phyloP scores from a whole-genome alignment of 108 stramenopile species.

The Cyclotella choctawhatcheeana region DNA sequence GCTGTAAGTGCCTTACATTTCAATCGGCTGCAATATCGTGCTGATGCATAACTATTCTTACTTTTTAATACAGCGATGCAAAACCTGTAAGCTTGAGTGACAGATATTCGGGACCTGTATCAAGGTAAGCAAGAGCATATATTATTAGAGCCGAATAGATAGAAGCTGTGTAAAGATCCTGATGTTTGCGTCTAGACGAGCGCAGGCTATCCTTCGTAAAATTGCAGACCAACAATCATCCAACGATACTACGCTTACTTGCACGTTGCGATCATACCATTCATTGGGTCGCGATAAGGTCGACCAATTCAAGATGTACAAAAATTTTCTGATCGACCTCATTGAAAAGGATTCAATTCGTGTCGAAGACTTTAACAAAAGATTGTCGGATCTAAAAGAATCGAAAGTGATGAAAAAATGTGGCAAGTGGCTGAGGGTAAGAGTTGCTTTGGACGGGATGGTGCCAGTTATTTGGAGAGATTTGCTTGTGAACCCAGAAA shows the following conservation, averaged over 20 bases:
- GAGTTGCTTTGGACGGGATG: conserved; percentile 4
- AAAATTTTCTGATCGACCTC: neutral
- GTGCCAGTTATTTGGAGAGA: conserved; percentile 3
- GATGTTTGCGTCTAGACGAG: neutral
- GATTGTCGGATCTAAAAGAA: neutral
- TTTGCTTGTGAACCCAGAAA: conserved; percentile 4
- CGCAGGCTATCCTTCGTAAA: conserved; percentile 5
- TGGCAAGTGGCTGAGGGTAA: conserved; percentile 15
- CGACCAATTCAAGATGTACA: neutral
- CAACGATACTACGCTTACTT: neutral
- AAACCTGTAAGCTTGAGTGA: too few relatives aligned
- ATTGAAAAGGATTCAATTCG: neutral
- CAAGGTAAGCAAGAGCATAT: neutral
- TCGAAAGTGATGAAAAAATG: conserved; percentile 6
- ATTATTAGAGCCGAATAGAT: neutral
- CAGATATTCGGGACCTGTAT: too few relatives aligned
- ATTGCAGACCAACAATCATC: neutral
- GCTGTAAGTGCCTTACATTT: too few relatives aligned
- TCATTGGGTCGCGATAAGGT: neutral
- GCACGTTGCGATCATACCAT: too few relatives aligned
- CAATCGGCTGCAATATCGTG: too few relatives aligned
- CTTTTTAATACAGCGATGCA: too few relatives aligned
- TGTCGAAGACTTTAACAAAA: conserved; percentile 3
- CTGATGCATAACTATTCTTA: too few relatives aligned
- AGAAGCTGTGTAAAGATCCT: neutral